Base-by-base conservation (phyloP, 2,329 filamentous ascomycete species). In the Diaporthe helianthi region DNA sequence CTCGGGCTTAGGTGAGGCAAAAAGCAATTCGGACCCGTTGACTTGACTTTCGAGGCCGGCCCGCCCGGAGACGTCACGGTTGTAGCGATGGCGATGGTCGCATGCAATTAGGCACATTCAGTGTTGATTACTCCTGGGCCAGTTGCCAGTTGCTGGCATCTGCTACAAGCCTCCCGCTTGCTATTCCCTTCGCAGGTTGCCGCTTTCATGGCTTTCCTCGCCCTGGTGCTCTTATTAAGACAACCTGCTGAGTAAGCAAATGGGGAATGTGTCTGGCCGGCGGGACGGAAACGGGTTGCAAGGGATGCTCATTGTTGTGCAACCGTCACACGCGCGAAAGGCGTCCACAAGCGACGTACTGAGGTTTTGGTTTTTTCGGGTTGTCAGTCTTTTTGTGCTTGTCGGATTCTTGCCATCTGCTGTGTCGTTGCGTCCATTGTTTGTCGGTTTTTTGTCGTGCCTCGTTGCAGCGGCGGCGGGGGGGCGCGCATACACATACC, bases 181-280 rank as follows among this genome's bases (percentile, higher is more conserved):
- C 41, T 29, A 24, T 47, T 33, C 26, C 26, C 41, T 31, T 24
- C 26, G 29, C 58, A 49, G 36, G 49, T 47, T 33, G 60, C 66
- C 58, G 60, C 60, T 55, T 60, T 26, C 46, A 61, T 63, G 33
- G 41, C 60, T 38, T 22, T 61, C 26, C 46, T 47, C 22, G 44
- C 38, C 41, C 29, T 47, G 46, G 24, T 8, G 26, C 55, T 41
- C 17, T 8, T 54, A 2, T 47, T 29, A 47, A 53, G 60, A 22
- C 24, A 31, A n/a, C 38, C 41, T 29, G 12, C 17, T 10, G 31
- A 47, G 55, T 26, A 49, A 12, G 22, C 17, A 24, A 24, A 52
- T 36, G 24, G 44, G 44, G 47, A 65, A 46, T 65, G 69, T 60
- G 47, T 58, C 44, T 65, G 47, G 69, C 69, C 69, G 66, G 41